Evolutionary conservation across 345 rosid species (phyloP).

Genomic region (Brassica nigra): DNA sequence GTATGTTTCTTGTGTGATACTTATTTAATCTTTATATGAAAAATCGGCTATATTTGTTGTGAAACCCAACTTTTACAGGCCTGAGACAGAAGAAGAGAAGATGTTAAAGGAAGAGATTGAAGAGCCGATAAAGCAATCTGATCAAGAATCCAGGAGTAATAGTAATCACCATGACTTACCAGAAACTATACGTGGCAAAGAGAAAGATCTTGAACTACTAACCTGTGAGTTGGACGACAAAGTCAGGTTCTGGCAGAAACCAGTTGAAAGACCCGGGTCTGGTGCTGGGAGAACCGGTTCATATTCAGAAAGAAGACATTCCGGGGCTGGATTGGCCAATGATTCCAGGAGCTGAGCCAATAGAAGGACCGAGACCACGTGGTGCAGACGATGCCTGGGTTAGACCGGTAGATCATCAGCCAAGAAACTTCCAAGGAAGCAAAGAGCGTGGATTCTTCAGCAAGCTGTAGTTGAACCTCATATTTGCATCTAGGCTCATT

Average conservation of each 20-base stretch:
- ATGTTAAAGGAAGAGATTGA: slow-evolving; percentile 68
- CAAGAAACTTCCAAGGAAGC: slow-evolving; percentile 72
- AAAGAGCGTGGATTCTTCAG: slow-evolving; percentile 76
- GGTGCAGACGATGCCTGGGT: slow-evolving; percentile 74
- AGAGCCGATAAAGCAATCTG: slow-evolving; percentile 31
- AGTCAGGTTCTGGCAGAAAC: slow-evolving; percentile 79
- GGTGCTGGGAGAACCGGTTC: slow-evolving; percentile 53
- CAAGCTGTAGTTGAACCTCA: slow-evolving; percentile 39
- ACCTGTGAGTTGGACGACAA: slow-evolving; percentile 71
- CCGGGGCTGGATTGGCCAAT: slow-evolving; percentile 72
- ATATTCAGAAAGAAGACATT: slow-evolving; percentile 73
- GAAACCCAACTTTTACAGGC: slow-evolving; percentile 56
- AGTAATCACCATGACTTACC: slow-evolving; percentile 43
- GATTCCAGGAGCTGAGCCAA: slow-evolving; percentile 71
- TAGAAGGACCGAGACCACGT: slow-evolving; percentile 79
- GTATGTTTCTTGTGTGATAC: slow-evolving; percentile 8
- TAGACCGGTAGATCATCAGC: slow-evolving; percentile 55
- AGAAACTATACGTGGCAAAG: slow-evolving; percentile 56
- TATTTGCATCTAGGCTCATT: neutral
- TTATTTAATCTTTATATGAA: neutral
- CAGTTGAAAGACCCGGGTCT: slow-evolving; percentile 48
- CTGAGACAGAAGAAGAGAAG: slow-evolving; percentile 80
- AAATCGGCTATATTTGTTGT: slow-evolving; percentile 2
- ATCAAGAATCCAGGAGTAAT: slow-evolving; percentile 43
- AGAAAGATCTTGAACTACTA: slow-evolving; percentile 64